Evolutionary conservation across 768 basidiomycete genomes (phyloP), one percentile per base, ranked within the genome.

Genomic region (Mrakia gelida): DNA sequence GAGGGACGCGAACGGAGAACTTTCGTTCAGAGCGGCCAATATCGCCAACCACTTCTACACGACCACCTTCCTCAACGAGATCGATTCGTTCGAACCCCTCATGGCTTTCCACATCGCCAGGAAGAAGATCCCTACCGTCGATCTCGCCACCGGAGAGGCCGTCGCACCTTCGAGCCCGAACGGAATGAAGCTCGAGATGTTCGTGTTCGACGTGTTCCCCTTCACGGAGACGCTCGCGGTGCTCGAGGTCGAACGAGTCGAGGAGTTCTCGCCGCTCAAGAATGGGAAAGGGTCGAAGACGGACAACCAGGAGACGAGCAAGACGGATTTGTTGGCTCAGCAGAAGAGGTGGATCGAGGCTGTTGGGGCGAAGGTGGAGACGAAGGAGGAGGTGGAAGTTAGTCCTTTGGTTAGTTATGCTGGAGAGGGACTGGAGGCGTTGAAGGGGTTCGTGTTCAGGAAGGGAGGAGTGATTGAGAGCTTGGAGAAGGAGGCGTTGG

Each of bases 11-110:
- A 88, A 89, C 3, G 92, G 91, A 75, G 91, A 94, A 76, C 89
- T 99, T 74, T 86, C 89, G 32, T 98, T 95, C 90, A 89, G 95
- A 78, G 96, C 96, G 9, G 97, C 89, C 52, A 99, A 99, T 86
- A 98, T 99, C 83, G 97, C 89, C 82, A 98, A 98, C 85, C 97
- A 99, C 85, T 97, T 98, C 86, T 99, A 97, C 86, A 95, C 95
- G 59, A 91, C 92, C 45, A 84, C 87, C 34, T 98, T 92, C 87
- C 88, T 99, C 76, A 89, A 91, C 79, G 84, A 86, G 61, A 91
- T 95, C 73, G 90, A 92, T 81, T 85, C 88, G 3, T 94, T 96
- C 84, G 96, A 98, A 84, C 87, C 89, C 65, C 87, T 92, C 77
- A 92, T 99, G 85, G 91, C 95, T 21, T 98, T 92, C 89, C 97